These are phyloP conservation scores for Keithomyces neogunnii DNA, from an alignment of 2,329 filamentous ascomycete species.

Conservation along the genomic window DNA sequence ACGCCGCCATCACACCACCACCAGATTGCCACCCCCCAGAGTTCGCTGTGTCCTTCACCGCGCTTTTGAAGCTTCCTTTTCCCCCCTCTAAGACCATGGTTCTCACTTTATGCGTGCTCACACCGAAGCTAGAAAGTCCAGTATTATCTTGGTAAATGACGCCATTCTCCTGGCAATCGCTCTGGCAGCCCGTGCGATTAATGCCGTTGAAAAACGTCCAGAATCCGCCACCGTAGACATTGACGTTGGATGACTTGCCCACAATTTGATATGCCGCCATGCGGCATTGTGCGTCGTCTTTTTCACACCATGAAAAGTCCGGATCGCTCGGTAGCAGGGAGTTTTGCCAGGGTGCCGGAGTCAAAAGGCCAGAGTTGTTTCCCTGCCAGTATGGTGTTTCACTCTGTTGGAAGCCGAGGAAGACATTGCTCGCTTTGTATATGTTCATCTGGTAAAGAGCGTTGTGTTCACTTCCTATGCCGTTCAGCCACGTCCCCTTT, in stretches of 20 bases:
- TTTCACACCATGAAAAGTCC: slow-evolving; percentile 17
- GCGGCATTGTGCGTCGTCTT: slow-evolving; percentile 15
- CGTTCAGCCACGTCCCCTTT: slow-evolving; percentile 41
- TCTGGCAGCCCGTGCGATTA: slow-evolving; percentile 9
- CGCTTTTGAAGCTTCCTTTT: slow-evolving; percentile 9
- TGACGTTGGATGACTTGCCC: slow-evolving; percentile 9
- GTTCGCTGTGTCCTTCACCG: slow-evolving; percentile 13
- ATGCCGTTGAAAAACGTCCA: slow-evolving; percentile 19
- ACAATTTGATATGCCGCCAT: slow-evolving; percentile 12
- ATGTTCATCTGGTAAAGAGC: slow-evolving; percentile 46
- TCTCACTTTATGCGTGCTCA: slow-evolving; percentile 18
- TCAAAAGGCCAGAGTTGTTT: slow-evolving; percentile 19
- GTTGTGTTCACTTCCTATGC: slow-evolving; percentile 41
- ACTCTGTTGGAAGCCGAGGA: slow-evolving; percentile 34
- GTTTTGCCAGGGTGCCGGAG: slow-evolving; percentile 30
- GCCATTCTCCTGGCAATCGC: slow-evolving; percentile 11
- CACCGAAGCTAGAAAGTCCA: slow-evolving; percentile 18
- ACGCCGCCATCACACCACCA: slow-evolving; percentile 21
- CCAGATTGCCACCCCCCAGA: slow-evolving; percentile 16
- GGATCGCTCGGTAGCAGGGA: slow-evolving; percentile 14
- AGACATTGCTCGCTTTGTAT: slow-evolving; percentile 33
- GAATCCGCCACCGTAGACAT: slow-evolving; percentile 14
- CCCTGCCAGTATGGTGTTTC: slow-evolving; percentile 36
- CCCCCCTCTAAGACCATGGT: slow-evolving; percentile 19
- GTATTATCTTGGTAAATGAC: slow-evolving; percentile 11